A percentile compares a stretch with the other conserved stretches of the same genome.
These are phyloP conservation scores for Ensete ventricosum DNA, from an alignment of 176 grass and related monocot species.

Conservation along the genomic window DNA sequence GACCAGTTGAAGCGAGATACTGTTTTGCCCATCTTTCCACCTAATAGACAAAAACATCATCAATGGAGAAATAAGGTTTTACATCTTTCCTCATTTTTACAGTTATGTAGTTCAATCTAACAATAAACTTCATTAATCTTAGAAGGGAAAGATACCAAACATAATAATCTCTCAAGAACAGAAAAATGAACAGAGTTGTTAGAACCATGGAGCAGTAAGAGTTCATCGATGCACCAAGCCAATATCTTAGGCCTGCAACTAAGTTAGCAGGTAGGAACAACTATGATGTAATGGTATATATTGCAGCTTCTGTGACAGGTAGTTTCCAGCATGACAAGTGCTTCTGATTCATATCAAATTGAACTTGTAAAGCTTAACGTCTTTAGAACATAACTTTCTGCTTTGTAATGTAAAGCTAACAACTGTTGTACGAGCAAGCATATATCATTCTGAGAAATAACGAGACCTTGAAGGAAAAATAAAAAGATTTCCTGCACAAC, in stretches of 20 bases:
- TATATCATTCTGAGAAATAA: neutral
- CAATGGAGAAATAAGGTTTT: slow-evolving; percentile 11
- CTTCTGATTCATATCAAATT: neutral
- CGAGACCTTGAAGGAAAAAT: neutral
- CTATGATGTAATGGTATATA: neutral
- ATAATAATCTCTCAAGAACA: neutral
- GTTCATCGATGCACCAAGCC: neutral
- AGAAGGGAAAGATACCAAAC: neutral
- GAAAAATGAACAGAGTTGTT: neutral
- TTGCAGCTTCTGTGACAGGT: neutral
- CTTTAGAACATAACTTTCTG: neutral
- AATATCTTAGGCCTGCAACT: neutral
- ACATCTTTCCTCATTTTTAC: neutral
- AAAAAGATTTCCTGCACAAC: neutral
- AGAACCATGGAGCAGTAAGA: neutral
- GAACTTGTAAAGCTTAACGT: neutral
- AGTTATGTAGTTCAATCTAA: neutral
- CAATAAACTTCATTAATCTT: neutral
- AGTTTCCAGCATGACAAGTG: neutral
- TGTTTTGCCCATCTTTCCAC: slow-evolving; percentile 79
- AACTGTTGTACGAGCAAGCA: too few relatives aligned
- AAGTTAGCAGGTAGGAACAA: neutral
- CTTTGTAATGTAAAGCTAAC: too few relatives aligned
- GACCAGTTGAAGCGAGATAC: slow-evolving; percentile 69
- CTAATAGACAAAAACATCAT: slow-evolving; percentile 25